Conservation (phyloP, 768 basidiomycete species). For the Leccinum sublutescens region DNA sequence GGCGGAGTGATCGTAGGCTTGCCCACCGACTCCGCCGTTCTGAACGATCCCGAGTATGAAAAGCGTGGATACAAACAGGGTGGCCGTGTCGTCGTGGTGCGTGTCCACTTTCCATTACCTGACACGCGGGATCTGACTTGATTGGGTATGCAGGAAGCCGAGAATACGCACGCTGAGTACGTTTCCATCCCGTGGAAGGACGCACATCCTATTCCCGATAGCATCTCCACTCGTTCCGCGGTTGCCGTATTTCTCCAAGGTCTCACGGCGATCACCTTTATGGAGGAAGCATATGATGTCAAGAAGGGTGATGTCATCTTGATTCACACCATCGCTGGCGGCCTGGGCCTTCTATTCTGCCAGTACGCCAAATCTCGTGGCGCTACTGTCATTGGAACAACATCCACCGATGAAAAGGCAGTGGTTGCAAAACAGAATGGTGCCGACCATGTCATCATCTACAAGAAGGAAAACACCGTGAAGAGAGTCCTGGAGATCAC, state of each 20-base stretch:
- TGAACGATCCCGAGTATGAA: slow-evolving; percentile 62
- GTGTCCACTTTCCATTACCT: slow-evolving; percentile 19
- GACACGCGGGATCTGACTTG: background rate
- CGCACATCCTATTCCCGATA: slow-evolving; percentile 63
- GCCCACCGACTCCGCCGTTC: slow-evolving; percentile 61
- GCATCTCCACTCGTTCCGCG: slow-evolving; percentile 56
- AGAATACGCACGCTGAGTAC: slow-evolving; percentile 69
- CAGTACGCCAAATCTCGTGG: slow-evolving; percentile 73
- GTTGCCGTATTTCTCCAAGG: slow-evolving; percentile 74
- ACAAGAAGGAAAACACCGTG: slow-evolving; percentile 72
- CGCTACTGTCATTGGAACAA: slow-evolving; percentile 90
- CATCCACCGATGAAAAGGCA: slow-evolving; percentile 82
- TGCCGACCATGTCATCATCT: slow-evolving; percentile 85
- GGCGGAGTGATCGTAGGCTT: slow-evolving; percentile 74
- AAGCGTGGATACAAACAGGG: slow-evolving; percentile 65
- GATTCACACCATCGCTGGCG: slow-evolving; percentile 91
- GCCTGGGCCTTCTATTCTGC: slow-evolving; percentile 68
- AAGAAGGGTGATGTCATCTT: slow-evolving; percentile 77
- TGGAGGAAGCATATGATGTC: slow-evolving; percentile 83
- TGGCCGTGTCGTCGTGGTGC: slow-evolving; percentile 68
- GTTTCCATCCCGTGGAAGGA: slow-evolving; percentile 60
- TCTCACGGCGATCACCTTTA: slow-evolving; percentile 72
- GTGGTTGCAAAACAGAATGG: slow-evolving; percentile 75
- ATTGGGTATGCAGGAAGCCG: slow-evolving; percentile 36
- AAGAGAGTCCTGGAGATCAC: slow-evolving; percentile 73